These are phyloP conservation scores for Pulveroboletus sp. DNA, from an alignment of 768 basidiomycete genomes.

Conservation along the genomic window DNA sequence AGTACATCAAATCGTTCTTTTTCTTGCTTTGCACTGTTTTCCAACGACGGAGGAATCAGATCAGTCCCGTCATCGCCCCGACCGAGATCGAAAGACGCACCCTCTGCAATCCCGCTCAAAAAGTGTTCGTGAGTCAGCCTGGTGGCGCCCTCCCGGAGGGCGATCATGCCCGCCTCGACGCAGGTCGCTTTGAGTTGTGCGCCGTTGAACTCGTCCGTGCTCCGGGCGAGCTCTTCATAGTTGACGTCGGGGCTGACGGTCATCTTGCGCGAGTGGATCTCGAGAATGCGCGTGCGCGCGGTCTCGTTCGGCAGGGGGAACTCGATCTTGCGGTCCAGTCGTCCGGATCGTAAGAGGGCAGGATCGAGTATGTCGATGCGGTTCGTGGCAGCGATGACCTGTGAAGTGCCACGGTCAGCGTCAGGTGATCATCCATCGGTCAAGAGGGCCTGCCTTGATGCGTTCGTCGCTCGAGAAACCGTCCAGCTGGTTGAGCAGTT, in stretches of 20 bases:
- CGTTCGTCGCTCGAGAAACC: constrained; percentile 96
- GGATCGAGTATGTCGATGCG: constrained; percentile 98
- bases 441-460: constrained; percentile 92
- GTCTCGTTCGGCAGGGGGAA: constrained; percentile 96
- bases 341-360: constrained; percentile 95
- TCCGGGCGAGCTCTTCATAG: constrained; percentile 93
- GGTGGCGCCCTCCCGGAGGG: constrained; percentile 86
- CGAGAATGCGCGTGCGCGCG: constrained; percentile 92
- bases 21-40: constrained; percentile 94
- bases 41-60: too few species aligned
- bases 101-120: constrained; percentile 86
- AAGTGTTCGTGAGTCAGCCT: constrained; percentile 94
- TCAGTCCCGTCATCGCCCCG: too few species aligned
- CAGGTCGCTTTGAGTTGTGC: constrained; percentile 96
- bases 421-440: too few species aligned
- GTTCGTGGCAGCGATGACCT: constrained; percentile 99
- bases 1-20: constrained; percentile 97
- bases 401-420: constrained; percentile 5
- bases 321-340: constrained; percentile 97
- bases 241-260: constrained; percentile 83
- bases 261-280: constrained; percentile 98
- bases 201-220: constrained; percentile 98
- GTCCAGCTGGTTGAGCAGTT: constrained; percentile 95
- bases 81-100: too few species aligned
- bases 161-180: constrained; percentile 99